Evolutionary conservation across 2,329 filamentous ascomycete species (phyloP).

Genomic region (Peltaster fructicola): DNA sequence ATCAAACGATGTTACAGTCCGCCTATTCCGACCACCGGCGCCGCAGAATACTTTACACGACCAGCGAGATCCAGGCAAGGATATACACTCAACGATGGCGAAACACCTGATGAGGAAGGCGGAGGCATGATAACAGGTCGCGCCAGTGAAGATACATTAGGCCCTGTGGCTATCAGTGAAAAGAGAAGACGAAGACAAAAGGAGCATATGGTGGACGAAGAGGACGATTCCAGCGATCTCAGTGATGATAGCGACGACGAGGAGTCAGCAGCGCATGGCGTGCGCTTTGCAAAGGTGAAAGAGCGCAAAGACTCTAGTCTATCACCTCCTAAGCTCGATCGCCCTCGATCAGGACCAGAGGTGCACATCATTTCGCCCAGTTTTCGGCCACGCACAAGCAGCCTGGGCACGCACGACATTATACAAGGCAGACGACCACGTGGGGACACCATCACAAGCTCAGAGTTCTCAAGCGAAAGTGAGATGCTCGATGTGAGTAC

Average conservation of each 20-base stretch:
- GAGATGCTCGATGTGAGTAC: conserved; percentile 46
- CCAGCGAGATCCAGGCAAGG: conserved; percentile 13
- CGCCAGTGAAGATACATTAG: conserved; percentile 47
- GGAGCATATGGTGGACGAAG: conserved; percentile 66
- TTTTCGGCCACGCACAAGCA: conserved; percentile 42
- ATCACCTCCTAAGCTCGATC: conserved; percentile 38
- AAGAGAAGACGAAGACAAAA: conserved; percentile 46
- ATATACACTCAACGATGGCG: too few species aligned
- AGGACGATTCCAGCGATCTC: conserved; percentile 74
- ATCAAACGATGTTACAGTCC: conserved; percentile 74
- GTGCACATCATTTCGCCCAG: conserved; percentile 34
- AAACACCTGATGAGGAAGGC: conserved; percentile 43
- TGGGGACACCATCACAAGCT: conserved; percentile 63
- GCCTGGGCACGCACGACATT: conserved; percentile 50
- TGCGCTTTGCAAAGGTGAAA: conserved; percentile 87
- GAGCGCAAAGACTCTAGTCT: conserved; percentile 55
- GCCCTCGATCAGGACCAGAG: conserved; percentile 7
- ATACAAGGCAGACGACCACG: conserved; percentile 41
- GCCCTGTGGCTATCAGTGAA: conserved; percentile 33
- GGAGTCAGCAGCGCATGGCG: conserved; percentile 61
- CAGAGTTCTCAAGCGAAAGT: conserved; percentile 68
- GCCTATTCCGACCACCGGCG: conserved; percentile 62
- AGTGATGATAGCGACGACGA: conserved; percentile 58
- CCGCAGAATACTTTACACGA: conserved; percentile 66
- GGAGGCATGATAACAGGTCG: conserved; percentile 55